Conservation (phyloP, 805 yeast species). For the Kluyveromyces nonfermentans region DNA sequence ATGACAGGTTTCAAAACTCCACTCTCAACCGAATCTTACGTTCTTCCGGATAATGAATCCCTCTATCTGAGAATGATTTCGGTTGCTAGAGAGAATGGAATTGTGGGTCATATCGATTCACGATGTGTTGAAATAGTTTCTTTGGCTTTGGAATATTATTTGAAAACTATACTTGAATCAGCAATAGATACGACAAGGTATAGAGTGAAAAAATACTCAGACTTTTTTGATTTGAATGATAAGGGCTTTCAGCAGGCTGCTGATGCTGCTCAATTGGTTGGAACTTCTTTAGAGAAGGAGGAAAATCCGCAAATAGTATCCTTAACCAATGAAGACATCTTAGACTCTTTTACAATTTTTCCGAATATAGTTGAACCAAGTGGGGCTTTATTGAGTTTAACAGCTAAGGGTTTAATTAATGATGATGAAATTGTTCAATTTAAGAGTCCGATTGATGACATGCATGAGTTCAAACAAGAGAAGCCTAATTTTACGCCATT, state of each 20-base stretch:
- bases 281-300: constrained; percentile 3
- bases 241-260: constrained; percentile 20
- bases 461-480: constrained; percentile 24
- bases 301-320: constrained; percentile 16
- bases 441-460: constrained; percentile 28
- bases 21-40: constrained; percentile 64
- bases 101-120: constrained; percentile 71
- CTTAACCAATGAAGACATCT: constrained; percentile 57
- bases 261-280: constrained; percentile 3
- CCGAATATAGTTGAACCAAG: constrained; percentile 64
- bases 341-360: constrained; percentile 50
- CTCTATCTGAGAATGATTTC: constrained; percentile 65
- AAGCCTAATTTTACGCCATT: constrained; percentile 27
- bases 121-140: constrained; percentile 68
- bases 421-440: constrained; percentile 37
- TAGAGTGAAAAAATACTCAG: constrained; percentile 39
- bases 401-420: constrained; percentile 42
- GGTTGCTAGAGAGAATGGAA: constrained; percentile 81
- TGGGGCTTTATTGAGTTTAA: constrained; percentile 47
- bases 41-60: constrained; percentile 71
- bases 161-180: constrained; percentile 64
- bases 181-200: constrained; percentile 64
- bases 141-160: constrained; percentile 74
- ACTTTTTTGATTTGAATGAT: constrained; percentile 27
- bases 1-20: constrained; percentile 78